Evolutionary conservation across 805 yeast species (phyloP), one percentile per base, ranked within the genome.

Genomic region (Kuraishia ogatae): DNA sequence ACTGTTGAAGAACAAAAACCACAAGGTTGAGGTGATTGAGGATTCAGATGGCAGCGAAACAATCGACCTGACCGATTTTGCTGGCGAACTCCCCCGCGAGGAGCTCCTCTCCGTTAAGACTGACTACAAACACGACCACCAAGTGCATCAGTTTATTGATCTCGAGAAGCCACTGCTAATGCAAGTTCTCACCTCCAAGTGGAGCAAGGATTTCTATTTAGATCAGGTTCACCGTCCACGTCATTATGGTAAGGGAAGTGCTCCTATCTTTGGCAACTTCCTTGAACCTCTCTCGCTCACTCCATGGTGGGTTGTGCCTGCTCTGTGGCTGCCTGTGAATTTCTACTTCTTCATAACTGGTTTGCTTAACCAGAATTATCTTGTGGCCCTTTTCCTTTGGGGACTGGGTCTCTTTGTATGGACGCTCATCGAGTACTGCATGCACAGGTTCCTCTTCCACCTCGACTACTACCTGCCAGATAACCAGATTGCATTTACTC

Each of bases 141-240:
- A 78, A 60, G 85, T 83, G 60, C 96, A 94, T 75, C 80, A 87
- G 67, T 94, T 94, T 69, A 75, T 94, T 62, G 98, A 94, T 69
- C 79, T 94, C 65, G 83, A 79, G 62, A 83, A 82, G 67, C 96
- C 99, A 1, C 75, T 94, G 62, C 72, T 94, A 49, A 65, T 81
- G 70, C 99, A 94, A 74, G 89, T 94, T 50, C 71, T 90, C 55
- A 76, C 80, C 58, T 83, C 91, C 48, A 78, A 80, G 39, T 94
- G 91, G 77, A 66, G 87, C 48, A 93, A 89, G 67, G 96, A 89
- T 49, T 93, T 94, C 65, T 94, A 94, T 70, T 77, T 94, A 66
- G 97, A 91, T 67, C 97, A 94, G 72, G 94, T 94, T 49, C 99
- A 94, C 71, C 84, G 97, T 71, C 99, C 99, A 54, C 85, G 99